Evolutionary conservation across 345 rosid genomes (phyloP), one percentile per base, ranked within the genome.

Genomic region (Angophora floribunda): DNA sequence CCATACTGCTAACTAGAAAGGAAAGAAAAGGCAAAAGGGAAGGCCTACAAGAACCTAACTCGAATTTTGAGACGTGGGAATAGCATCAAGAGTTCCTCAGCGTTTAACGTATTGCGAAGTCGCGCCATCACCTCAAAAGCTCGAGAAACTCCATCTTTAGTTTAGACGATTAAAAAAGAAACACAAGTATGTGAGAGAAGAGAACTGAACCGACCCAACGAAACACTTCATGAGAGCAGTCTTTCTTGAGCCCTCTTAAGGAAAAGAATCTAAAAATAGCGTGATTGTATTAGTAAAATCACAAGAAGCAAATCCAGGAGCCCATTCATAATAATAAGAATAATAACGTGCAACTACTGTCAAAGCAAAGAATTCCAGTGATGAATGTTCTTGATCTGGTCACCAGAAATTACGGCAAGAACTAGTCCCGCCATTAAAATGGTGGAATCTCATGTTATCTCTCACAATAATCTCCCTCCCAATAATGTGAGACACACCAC

Each of bases 381-480:
- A 22, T 84, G 61, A 2, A 6, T 41, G 52, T 47, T 26, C 79
- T 88, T n/a, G n/a, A 45, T 22, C 13, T 53, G 53, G 7, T 96
- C 93, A 97, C 98, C 98, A 97, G 91, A 93, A 96, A 88, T 92
- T 89, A 86, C 95, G 94, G 65, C 99, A 96, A 21, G 98, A 95
- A 90, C 98, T 96, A 45, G 51, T 87, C 51, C 99, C 98, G 67
- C 87, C 93, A 30, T 45, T 89, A 89, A 96, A 97, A 94, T 95
- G 97, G 91, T 95, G 99, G 90, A 95, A 95, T 86, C 97, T 94
- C 93, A 92, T 89, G 89, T 90, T 94, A 90, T 96, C 98, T 86
- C 98, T 93, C 87, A 96, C 91, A 88, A 94, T 89, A 89, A 97
- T 94, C 89, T 93, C 93, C 88, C 95, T 93, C 55, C 93, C 91